Base-by-base conservation (phyloP, 768 basidiomycete genomes). In the Hypsizygus marmoreus region DNA sequence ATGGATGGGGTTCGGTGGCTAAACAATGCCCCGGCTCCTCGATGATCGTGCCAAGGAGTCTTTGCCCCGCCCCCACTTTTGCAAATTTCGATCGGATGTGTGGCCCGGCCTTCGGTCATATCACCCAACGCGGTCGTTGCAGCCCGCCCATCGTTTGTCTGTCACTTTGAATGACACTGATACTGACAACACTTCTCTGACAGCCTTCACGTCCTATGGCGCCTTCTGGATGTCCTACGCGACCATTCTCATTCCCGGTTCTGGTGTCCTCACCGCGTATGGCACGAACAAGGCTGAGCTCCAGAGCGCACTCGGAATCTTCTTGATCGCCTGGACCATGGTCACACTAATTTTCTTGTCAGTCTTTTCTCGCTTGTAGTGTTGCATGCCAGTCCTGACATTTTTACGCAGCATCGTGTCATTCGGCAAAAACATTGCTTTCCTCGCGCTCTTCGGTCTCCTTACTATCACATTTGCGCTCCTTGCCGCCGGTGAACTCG, bases 141-240 rank as follows among this genome's bases (percentile, higher is more conserved):
- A n/a, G n/a, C n/a, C n/a, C n/a, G n/a, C n/a, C n/a, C n/a, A 24
- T 30, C 20, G 7, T 24, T 16, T 12, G 7, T 20, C 28, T 38
- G n/a, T 37, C 33, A 23, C 14, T 19, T 25, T n/a, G 1, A 16
- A n/a, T 17, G 5, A 13, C 25, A 14, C 29, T 28, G 1, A 7
- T 38, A 22, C 44, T 59, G 25, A 54, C 34, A 16, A 7, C 41
- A 28, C 14, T 30, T 51, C 40, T 30, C 37, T 5, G 25, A 22
- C 55, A 88, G 90, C 89, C 0, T 93, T 92, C 74, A 73, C 81
- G 0, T 86, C 85, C 1, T 94, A 87, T 50, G 91, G 91, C 17
- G 87, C 83, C 2, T 94, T 93, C 75, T 94, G 91, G 91, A 71
- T 93, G 69, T 90, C 90, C 4, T 93, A 81, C 38, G 88, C 81